Evolutionary conservation across 2,329 filamentous ascomycete genomes (phyloP).

Genomic region (Colletotrichum orbiculare): DNA sequence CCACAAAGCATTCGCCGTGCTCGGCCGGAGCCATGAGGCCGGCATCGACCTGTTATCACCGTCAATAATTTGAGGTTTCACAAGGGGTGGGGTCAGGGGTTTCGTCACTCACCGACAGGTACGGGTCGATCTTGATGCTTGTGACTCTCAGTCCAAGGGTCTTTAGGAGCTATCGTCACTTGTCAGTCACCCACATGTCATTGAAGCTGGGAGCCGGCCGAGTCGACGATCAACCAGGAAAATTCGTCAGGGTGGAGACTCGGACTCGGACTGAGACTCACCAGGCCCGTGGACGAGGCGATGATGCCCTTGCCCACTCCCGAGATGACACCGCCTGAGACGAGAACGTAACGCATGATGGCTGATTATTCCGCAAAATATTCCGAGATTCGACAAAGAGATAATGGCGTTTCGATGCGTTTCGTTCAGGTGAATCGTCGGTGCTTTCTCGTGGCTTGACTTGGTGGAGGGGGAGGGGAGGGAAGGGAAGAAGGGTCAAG

Average conservation of each 20-base stretch:
- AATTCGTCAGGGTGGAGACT: constrained; percentile 31
- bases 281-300: constrained; percentile 72
- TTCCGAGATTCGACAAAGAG: neutral
- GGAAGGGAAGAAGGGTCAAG: constrained; percentile 32
- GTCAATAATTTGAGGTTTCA: constrained; percentile 16
- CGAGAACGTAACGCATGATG: constrained; percentile 45
- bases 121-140: constrained; percentile 62
- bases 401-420: constrained; percentile 17
- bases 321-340: constrained; percentile 61
- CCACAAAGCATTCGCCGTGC: constrained; percentile 40
- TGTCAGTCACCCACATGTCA: constrained; percentile 30
- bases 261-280: constrained; percentile 31
- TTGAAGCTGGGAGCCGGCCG: constrained; percentile 34
- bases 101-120: constrained; percentile 51
- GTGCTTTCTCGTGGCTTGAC: constrained; percentile 26
- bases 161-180: constrained; percentile 74
- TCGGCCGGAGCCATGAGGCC: constrained; percentile 45
- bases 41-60: constrained; percentile 32
- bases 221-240: constrained; percentile 39
- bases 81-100: neutral
- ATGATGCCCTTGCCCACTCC: constrained; percentile 75
- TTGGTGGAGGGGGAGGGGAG: constrained; percentile 35
- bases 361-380: neutral
- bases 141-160: constrained; percentile 80
- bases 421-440: constrained; percentile 8